phyloP scores from a whole-genome alignment of 1,284 basidiomycete species.

The Porogramme epimiltina region DNA sequence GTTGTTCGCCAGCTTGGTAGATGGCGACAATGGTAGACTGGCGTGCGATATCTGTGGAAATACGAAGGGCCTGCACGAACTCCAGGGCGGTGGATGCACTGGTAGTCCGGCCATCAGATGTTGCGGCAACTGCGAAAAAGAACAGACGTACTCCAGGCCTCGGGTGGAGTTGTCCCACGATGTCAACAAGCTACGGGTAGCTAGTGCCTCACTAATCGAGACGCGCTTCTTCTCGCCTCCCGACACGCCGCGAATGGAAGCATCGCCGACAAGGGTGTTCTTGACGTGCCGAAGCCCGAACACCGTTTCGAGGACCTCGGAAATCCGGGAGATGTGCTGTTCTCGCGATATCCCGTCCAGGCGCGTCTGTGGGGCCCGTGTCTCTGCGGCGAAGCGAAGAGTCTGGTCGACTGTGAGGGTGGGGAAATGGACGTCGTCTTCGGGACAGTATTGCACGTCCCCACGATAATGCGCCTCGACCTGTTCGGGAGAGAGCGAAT shows the following conservation, averaged over 20 bases:
- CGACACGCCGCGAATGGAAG: constrained; percentile 72
- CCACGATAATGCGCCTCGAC: constrained; percentile 61
- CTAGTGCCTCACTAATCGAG: constrained; percentile 72
- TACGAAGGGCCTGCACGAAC: constrained; percentile 56
- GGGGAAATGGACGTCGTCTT: constrained; percentile 78
- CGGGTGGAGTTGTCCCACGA: constrained; percentile 77
- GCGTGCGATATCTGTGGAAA: constrained; percentile 52
- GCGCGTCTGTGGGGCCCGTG: constrained; percentile 55
- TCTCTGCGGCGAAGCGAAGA: constrained; percentile 62
- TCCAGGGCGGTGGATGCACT: constrained; percentile 58
- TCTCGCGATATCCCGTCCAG: constrained; percentile 44
- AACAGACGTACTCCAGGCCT: constrained; percentile 35
- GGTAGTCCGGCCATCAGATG: constrained; percentile 10
- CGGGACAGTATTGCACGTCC: constrained; percentile 68
- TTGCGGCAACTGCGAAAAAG: neutral
- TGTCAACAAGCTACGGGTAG: constrained; percentile 56
- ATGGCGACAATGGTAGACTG: constrained; percentile 57
- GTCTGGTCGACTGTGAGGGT: constrained; percentile 74
- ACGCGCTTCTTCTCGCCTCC: constrained; percentile 86
- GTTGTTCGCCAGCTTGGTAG: constrained; percentile 59
- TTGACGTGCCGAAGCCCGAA: constrained; percentile 71
- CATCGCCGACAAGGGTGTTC: constrained; percentile 71
- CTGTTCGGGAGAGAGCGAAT: constrained; percentile 58
- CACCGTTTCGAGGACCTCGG: constrained; percentile 61
- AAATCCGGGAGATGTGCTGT: constrained; percentile 46